Base-by-base conservation (phyloP, 306 rosid species). In the Pterocarpus macrocarpus region DNA sequence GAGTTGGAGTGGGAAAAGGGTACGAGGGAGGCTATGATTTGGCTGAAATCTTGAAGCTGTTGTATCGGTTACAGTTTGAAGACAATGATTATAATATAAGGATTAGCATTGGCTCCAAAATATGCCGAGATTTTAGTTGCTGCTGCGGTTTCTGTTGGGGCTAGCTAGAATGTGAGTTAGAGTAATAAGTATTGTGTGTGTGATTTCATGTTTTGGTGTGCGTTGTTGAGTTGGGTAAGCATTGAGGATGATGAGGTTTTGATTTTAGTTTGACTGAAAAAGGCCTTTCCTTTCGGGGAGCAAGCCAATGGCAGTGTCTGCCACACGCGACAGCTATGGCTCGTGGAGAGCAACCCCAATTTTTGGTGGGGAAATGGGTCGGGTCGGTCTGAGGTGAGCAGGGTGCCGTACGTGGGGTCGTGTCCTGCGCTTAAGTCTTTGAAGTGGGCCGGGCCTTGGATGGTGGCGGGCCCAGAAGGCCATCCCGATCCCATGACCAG, bases 261-360 rank as follows among this genome's bases (percentile, higher is more conserved):
- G 86, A 88, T 80, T 86, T 82, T 72, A 84, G 62, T 81, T 81
- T 73, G 84, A 90, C 88, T 72, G 41, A 77, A 73, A 84, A 68
- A n/a, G 7, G 70, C 64, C 77, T 75, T 53, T 73, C 78, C 67
- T 59, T 77, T 55, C 6, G 15, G 44, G 75, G 45, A 77, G 71
- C 77, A 38, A 66, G 68, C 34, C 34, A 67, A 62, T 58, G 57
- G 2, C n/a, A 13, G 30, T 32, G 89, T 35, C 16, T 41, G 3
- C 5, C 0, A 2, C 72, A 81, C 81, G 78, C 83, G 80, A 55
- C 7, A 2, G 1, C n/a, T 33, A 0, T 0, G 17, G 82, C 47
- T 65, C 88, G 87, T 86, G 79, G 2, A 32, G 0, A 0, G 0
- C 70, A 87, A 80, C 2, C 43, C 45, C 10, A 13, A 8, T 66